These are phyloP conservation scores for Hemileccinum impolitum DNA, from an alignment of 768 basidiomycete genomes.

Conservation along the genomic window DNA sequence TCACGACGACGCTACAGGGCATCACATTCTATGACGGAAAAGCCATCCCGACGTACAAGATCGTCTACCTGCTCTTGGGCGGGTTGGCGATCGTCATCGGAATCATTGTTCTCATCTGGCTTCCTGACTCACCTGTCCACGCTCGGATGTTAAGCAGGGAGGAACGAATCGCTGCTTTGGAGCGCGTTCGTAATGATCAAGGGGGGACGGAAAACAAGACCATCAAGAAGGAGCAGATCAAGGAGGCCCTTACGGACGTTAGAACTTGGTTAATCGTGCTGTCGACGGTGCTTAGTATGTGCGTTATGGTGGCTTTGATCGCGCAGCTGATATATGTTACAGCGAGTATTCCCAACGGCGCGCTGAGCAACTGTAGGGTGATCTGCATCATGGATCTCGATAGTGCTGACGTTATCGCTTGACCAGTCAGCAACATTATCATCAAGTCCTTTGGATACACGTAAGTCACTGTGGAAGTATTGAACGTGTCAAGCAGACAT, in stretches of 20 bases:
- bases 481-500: not conserved
- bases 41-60: constrained; percentile 53
- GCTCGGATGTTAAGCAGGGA: constrained; percentile 53
- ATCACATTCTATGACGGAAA: constrained; percentile 52
- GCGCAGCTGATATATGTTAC: not conserved
- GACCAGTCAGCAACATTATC: constrained; percentile 56
- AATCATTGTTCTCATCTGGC: constrained; percentile 51
- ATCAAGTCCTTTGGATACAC: constrained; percentile 65
- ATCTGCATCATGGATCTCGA: not conserved
- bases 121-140: constrained; percentile 65
- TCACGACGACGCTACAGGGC: constrained; percentile 35
- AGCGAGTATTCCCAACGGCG: constrained; percentile 70
- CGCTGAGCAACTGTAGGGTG: constrained; percentile 56
- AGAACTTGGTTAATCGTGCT: constrained; percentile 63
- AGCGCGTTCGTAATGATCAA: constrained; percentile 64
- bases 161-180: constrained; percentile 59
- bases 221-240: constrained; percentile 55
- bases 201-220: constrained; percentile 61
- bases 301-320: not conserved
- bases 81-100: constrained; percentile 60
- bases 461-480: constrained; percentile 30
- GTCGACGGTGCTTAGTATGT: constrained; percentile 55
- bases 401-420: not conserved
- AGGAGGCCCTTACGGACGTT: constrained; percentile 54
- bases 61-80: constrained; percentile 59